Percentiles rank a stretch among this genome's conserved stretches.
These are phyloP conservation scores for Coprinopsis sp. DNA, from an alignment of 768 basidiomycete genomes.

Conservation along the genomic window DNA sequence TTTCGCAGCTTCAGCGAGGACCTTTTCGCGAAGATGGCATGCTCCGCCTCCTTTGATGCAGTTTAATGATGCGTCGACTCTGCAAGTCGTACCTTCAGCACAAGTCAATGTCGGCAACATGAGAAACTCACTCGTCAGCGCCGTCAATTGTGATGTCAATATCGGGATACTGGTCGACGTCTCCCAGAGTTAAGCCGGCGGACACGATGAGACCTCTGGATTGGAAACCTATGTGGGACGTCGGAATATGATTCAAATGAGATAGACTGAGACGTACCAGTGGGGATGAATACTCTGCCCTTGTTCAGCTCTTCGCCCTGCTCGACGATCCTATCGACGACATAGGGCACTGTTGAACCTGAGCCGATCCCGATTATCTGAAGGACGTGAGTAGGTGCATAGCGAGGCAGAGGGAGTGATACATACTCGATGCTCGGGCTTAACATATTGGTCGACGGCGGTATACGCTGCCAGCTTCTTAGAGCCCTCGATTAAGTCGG, in stretches of 20 bases:
- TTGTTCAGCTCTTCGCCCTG: constrained; percentile 76
- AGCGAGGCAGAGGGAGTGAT: background rate
- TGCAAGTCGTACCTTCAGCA: constrained; percentile 23
- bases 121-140: constrained; percentile 77
- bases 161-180: constrained; percentile 80
- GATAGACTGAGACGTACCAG: constrained; percentile 43
- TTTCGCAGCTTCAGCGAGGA: constrained; percentile 91
- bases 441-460: constrained; percentile 88
- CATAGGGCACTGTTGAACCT: constrained; percentile 95
- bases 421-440: constrained; percentile 75
- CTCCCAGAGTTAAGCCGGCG: constrained; percentile 73
- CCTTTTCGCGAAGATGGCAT: constrained; percentile 95
- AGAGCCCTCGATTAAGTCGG: constrained; percentile 67
- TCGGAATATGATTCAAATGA: background rate
- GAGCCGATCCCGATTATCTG: background rate
- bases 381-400: background rate
- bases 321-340: constrained; percentile 88
- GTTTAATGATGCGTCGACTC: constrained; percentile 83
- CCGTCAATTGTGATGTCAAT: constrained; percentile 99
- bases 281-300: constrained; percentile 84
- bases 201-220: constrained; percentile 91
- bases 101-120: background rate
- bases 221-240: constrained; percentile 68
- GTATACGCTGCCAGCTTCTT: constrained; percentile 91
- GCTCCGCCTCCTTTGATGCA: constrained; percentile 98